A percentile compares a stretch with the other conserved stretches of the same genome.
Conservation (phyloP, 1,139 yeast genomes). For the Lodderomyces jiufengensis region DNA sequence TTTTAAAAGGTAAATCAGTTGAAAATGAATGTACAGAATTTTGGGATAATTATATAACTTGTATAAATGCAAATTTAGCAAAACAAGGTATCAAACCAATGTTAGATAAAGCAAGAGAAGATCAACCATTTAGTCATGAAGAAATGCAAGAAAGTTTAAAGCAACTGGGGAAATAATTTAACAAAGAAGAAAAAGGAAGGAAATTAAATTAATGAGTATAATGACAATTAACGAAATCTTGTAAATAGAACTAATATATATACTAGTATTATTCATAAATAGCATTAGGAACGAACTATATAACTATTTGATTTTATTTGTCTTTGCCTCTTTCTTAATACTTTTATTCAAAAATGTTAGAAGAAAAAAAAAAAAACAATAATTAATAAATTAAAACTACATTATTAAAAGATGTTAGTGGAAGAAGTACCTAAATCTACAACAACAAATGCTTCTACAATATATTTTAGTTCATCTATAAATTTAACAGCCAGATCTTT, state of each 20-base stretch:
- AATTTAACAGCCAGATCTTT: constrained; percentile 41
- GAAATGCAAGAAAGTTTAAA: constrained; percentile 27
- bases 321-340: too few species aligned
- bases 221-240: not conserved
- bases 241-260: constrained; percentile 3
- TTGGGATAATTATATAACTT: constrained; percentile 83
- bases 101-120: constrained; percentile 86
- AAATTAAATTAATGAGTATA: not conserved
- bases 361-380: constrained; percentile 1
- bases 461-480: constrained; percentile 44
- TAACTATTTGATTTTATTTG: too few species aligned
- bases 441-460: constrained; percentile 33
- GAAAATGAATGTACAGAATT: constrained; percentile 87
- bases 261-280: too few species aligned
- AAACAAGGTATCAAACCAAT: constrained; percentile 75
- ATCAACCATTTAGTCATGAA: constrained; percentile 67
- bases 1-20: constrained; percentile 64
- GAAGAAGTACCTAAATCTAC: constrained; percentile 43
- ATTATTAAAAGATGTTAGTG: constrained; percentile 31
- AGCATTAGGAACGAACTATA: too few species aligned
- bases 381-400: not conserved
- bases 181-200: constrained; percentile 1
- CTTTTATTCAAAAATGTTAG: too few species aligned
- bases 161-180: constrained; percentile 11
- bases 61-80: constrained; percentile 75